These are phyloP conservation scores for Apiotrichum mycotoxinovorans DNA, from an alignment of 1,284 basidiomycete genomes.

Conservation along the genomic window DNA sequence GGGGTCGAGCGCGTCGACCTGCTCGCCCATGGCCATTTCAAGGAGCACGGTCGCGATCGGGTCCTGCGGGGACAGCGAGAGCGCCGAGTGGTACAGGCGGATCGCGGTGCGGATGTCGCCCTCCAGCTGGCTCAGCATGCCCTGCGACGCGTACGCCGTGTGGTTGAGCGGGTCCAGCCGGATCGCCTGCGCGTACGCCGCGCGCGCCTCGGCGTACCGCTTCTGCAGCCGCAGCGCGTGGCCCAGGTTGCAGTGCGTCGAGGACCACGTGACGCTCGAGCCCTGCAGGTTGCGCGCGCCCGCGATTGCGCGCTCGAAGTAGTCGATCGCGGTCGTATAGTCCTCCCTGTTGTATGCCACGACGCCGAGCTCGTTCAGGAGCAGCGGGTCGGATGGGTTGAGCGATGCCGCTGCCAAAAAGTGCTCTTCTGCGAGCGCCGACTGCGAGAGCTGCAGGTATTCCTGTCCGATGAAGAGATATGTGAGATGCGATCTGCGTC, in stretches of 20 bases:
- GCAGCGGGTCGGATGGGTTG: constrained; percentile 79
- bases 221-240: constrained; percentile 75
- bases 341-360: constrained; percentile 81
- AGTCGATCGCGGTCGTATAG: constrained; percentile 63
- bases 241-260: constrained; percentile 84
- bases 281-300: constrained; percentile 77
- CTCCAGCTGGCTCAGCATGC: constrained; percentile 73
- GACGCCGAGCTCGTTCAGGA: constrained; percentile 89
- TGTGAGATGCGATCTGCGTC: constrained; percentile 82
- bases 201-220: constrained; percentile 67
- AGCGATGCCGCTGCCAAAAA: constrained; percentile 73
- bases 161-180: constrained; percentile 75
- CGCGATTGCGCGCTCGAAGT: constrained; percentile 69
- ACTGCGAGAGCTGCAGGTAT: constrained; percentile 75
- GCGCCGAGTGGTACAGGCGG: constrained; percentile 80
- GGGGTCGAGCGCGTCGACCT: constrained; percentile 42
- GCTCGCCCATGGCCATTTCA: constrained; percentile 68
- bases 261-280: constrained; percentile 75
- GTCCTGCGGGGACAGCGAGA: constrained; percentile 81
- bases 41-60: constrained; percentile 78
- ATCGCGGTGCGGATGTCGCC: constrained; percentile 73
- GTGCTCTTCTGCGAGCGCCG: constrained; percentile 77
- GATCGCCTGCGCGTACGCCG: constrained; percentile 69
- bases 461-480: constrained; percentile 98
- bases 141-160: constrained; percentile 74